A percentile compares a stretch with the other conserved stretches of the same genome.
These are phyloP conservation scores for Emmonsiellopsis sp. DNA, from an alignment of 2,329 filamentous ascomycete genomes.

Conservation along the genomic window DNA sequence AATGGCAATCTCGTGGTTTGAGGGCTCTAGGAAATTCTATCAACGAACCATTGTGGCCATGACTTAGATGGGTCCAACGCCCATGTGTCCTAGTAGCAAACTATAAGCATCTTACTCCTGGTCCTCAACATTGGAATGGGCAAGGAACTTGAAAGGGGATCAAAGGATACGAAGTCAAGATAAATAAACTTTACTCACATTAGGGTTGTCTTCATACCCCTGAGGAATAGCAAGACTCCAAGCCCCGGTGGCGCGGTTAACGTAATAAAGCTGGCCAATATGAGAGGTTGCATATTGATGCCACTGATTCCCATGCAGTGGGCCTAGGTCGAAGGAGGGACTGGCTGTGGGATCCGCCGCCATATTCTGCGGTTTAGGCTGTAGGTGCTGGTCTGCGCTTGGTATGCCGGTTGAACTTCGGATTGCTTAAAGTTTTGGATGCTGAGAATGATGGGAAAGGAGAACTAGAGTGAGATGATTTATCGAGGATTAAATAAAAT, in stretches of 20 bases:
- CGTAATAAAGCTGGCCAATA: constrained; percentile 2
- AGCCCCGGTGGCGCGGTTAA: neutral
- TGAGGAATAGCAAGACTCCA: neutral
- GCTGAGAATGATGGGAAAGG: too few relatives aligned
- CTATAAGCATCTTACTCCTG: too few relatives aligned
- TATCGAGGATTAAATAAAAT: too few relatives aligned
- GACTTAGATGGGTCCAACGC: constrained; percentile 7
- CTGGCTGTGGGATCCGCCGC: too few relatives aligned
- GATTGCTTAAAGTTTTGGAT: too few relatives aligned
- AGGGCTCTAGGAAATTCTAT: neutral
- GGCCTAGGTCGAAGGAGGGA: neutral
- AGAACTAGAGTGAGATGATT: too few relatives aligned
- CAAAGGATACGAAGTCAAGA: neutral
- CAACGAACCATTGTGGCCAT: constrained; percentile 9
- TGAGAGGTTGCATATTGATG: neutral
- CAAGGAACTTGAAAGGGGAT: too few relatives aligned
- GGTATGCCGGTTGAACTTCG: too few relatives aligned
- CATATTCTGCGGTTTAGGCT: too few relatives aligned
- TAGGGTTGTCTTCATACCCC: constrained; percentile 5
- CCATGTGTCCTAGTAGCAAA: neutral
- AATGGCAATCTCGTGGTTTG: neutral
- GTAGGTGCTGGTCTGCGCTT: too few relatives aligned
- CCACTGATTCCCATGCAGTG: constrained; percentile 2
- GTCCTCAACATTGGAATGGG: too few relatives aligned
- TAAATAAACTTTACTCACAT: neutral